phyloP scores from a whole-genome alignment of 2,329 filamentous ascomycete genomes.

The Sporothrix inflata region DNA sequence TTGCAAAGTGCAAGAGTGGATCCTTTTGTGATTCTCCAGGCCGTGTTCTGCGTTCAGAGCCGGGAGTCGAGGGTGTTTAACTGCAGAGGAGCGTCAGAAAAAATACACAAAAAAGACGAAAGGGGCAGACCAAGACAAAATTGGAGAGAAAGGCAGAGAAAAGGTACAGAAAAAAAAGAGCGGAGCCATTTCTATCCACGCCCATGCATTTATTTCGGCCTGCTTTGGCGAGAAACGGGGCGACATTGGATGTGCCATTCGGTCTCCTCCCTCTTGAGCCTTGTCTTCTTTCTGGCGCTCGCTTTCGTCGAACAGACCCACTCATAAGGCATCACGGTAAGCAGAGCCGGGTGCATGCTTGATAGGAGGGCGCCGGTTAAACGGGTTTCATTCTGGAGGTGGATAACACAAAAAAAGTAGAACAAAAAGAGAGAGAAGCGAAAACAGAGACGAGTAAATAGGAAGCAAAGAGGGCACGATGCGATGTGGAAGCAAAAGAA shows the following conservation, averaged over 20 bases:
- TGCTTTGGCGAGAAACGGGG: constrained; percentile 25
- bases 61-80: constrained; percentile 4
- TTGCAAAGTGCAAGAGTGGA: constrained; percentile 26
- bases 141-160: not conserved
- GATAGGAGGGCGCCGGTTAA: constrained; percentile 17
- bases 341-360: constrained; percentile 16
- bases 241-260: not conserved
- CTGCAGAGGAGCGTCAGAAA: not conserved
- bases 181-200: not conserved
- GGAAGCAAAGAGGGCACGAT: not conserved
- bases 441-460: not conserved
- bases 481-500: not conserved
- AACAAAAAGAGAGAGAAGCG: not conserved
- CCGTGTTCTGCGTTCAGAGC: not conserved
- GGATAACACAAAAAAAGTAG: not conserved
- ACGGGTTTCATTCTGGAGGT: not conserved
- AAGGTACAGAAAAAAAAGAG: not conserved
- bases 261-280: not conserved
- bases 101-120: not conserved
- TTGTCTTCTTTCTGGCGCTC: not conserved
- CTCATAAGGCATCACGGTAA: constrained; percentile 27
- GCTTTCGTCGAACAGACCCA: constrained; percentile 10
- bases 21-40: constrained; percentile 17
- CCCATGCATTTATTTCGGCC: not conserved
- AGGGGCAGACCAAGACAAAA: not conserved